Percentiles rank a stretch among this genome's conserved stretches.
Conservation (phyloP, 2,329 filamentous ascomycete species). For the Sclerotinia glacialis region DNA sequence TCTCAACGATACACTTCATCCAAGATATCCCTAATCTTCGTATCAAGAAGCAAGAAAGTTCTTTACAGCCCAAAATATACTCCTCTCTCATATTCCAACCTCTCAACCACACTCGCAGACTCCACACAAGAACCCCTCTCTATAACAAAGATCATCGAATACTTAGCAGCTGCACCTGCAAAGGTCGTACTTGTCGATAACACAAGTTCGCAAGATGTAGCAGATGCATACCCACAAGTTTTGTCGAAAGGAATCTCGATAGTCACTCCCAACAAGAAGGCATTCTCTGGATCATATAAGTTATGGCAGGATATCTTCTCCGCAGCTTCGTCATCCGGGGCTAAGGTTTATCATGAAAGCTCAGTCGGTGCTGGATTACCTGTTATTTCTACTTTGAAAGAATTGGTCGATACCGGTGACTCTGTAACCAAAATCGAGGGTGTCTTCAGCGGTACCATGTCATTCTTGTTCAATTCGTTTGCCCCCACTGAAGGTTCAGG, state of each 20-base stretch:
- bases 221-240: conserved; percentile 77
- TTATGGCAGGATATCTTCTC: conserved; percentile 87
- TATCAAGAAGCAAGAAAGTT: conserved; percentile 81
- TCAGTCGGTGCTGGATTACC: conserved; percentile 92
- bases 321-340: conserved; percentile 65
- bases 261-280: conserved; percentile 98
- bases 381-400: conserved; percentile 88
- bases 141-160: conserved; percentile 69
- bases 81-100: conserved; percentile 59
- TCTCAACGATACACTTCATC: conserved; percentile 60
- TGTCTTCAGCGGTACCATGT: conserved; percentile 97
- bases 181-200: conserved; percentile 90
- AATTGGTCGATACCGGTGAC: conserved; percentile 92
- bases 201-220: conserved; percentile 85
- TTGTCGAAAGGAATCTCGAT: conserved; percentile 80
- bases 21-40: conserved; percentile 75
- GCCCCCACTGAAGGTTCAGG: conserved; percentile 73
- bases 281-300: conserved; percentile 76
- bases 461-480: conserved; percentile 97
- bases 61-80: conserved; percentile 73
- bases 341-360: conserved; percentile 91
- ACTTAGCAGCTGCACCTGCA: conserved; percentile 72
- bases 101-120: conserved; percentile 60
- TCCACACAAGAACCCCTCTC: conserved; percentile 64
- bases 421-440: conserved; percentile 90